phyloP scores from a whole-genome alignment of 352 stramenopile genomes.

The Phytopythium montanum region DNA sequence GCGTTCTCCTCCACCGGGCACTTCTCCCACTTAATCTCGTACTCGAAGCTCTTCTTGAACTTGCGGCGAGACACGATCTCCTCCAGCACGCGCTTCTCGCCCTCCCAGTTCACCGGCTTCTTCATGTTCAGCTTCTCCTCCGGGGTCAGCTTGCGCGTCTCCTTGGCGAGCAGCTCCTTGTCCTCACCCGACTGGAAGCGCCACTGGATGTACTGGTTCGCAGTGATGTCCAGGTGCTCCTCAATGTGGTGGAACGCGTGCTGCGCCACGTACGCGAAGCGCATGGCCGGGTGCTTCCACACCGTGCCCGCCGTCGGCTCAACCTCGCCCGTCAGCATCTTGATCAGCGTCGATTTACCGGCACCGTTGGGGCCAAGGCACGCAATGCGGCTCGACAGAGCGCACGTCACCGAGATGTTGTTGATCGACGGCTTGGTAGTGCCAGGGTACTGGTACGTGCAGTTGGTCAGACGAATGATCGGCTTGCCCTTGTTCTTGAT shows the following conservation, averaged over 20 bases:
- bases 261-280: constrained; percentile 96
- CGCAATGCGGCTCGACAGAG: constrained; percentile 77
- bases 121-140: constrained; percentile 95
- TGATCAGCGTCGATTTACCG: constrained; percentile 96
- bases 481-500: constrained; percentile 91
- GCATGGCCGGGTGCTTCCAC: constrained; percentile 87
- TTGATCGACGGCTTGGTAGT: constrained; percentile 77
- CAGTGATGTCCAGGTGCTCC: constrained; percentile 93
- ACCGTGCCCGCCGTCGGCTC: constrained; percentile 66
- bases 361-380: constrained; percentile 90
- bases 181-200: constrained; percentile 92
- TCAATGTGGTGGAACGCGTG: constrained; percentile 98
- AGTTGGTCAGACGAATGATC: constrained; percentile 87
- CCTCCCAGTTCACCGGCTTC: constrained; percentile 93
- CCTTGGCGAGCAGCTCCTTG: constrained; percentile 90
- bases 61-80: constrained; percentile 91
- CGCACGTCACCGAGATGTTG: constrained; percentile 77
- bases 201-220: constrained; percentile 98
- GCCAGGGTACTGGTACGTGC: constrained; percentile 83
- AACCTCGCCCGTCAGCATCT: constrained; percentile 89
- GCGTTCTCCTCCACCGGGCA: constrained; percentile 94
- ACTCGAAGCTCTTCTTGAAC: constrained; percentile 94
- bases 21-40: constrained; percentile 97
- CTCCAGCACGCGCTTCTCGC: constrained; percentile 88
- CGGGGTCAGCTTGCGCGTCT: constrained; percentile 86